These are phyloP conservation scores for Rosa persica DNA, from an alignment of 306 rosid genomes.

Conservation along the genomic window DNA sequence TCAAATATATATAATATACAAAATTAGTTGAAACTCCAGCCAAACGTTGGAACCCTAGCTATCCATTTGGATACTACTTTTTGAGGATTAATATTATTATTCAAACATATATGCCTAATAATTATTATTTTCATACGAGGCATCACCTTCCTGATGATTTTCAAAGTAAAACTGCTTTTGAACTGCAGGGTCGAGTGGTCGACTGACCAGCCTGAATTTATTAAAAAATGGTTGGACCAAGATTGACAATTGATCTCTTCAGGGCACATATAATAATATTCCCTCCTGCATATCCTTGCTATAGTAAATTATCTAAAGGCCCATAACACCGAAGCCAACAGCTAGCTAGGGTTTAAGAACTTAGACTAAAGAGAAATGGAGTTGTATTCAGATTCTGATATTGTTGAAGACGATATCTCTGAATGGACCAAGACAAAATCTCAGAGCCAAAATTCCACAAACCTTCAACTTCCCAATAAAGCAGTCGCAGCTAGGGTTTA, in stretches of 20 bases:
- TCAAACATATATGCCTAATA: background rate
- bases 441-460: conserved; percentile 19
- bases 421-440: conserved; percentile 26
- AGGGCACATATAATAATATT: background rate
- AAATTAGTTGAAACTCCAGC: conserved; percentile 7
- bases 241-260: background rate
- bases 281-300: background rate
- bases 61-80: background rate
- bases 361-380: background rate
- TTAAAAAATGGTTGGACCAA: conserved; percentile 10
- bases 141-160: conserved; percentile 7
- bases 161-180: background rate
- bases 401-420: conserved; percentile 7
- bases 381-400: background rate
- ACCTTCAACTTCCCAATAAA: conserved; percentile 24
- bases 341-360: background rate
- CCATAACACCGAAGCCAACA: background rate
- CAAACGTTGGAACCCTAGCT: conserved; percentile 10
- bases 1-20: background rate
- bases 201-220: background rate
- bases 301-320: background rate
- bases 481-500: conserved; percentile 18
- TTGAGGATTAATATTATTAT: background rate
- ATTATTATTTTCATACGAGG: background rate
- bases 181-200: background rate